A percentile compares a stretch with the other conserved stretches of the same genome.
Evolutionary conservation across 192 early-diverging fungal species (phyloP).

Genomic region (Linnemannia elongata): DNA sequence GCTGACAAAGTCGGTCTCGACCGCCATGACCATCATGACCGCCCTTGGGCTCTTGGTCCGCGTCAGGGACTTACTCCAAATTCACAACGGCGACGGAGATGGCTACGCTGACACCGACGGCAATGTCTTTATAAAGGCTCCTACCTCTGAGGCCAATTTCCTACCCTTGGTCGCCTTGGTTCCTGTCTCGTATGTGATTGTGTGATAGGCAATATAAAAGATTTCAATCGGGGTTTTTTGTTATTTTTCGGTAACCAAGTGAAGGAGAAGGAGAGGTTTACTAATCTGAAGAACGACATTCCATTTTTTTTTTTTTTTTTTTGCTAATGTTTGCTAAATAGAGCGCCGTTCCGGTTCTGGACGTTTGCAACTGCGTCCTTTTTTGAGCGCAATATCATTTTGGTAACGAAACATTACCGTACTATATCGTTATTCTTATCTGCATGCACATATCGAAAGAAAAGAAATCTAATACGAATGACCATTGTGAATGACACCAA

Average conservation of each 20-base stretch:
- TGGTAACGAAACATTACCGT: constrained; percentile 17
- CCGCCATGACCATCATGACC: constrained; percentile 51
- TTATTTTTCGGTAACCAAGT: neutral
- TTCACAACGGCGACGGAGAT: neutral
- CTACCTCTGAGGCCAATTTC: constrained; percentile 9
- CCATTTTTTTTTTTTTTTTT: too few species aligned
- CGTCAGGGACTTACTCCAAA: constrained; percentile 20
- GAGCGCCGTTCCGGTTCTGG: constrained; percentile 41
- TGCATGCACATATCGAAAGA: too few species aligned
- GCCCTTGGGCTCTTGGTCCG: constrained; percentile 27
- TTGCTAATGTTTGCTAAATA: neutral
- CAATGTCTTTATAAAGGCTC: too few species aligned
- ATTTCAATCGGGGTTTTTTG: neutral
- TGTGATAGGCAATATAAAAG: neutral
- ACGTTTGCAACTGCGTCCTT: constrained; percentile 55
- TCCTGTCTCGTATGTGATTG: constrained; percentile 31
- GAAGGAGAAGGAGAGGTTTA: neutral
- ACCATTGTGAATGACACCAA: too few species aligned
- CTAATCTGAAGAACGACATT: too few species aligned
- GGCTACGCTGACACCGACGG: neutral
- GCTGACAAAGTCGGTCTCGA: constrained; percentile 59
- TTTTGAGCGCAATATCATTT: constrained; percentile 39
- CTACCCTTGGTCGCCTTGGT: constrained; percentile 33
- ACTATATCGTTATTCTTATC: neutral
- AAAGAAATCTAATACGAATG: too few species aligned